These are phyloP conservation scores for Botrytis fragariae DNA, from an alignment of 2,329 filamentous ascomycete species.

Conservation along the genomic window DNA sequence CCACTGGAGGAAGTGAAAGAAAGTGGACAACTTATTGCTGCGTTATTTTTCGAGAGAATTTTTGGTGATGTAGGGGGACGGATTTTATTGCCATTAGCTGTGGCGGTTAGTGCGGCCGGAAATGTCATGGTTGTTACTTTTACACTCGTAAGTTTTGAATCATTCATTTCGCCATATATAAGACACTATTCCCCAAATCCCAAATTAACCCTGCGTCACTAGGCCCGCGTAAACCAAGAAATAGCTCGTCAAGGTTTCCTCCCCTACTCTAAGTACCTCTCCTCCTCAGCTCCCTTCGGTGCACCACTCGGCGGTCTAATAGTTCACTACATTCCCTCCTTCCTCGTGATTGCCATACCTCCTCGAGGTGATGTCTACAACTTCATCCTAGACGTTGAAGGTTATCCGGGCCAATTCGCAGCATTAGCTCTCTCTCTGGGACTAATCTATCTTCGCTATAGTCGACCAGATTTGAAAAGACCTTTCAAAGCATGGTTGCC, in stretches of 20 bases:
- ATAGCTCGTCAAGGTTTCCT: constrained; percentile 49
- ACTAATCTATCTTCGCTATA: constrained; percentile 51
- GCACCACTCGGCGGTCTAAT: constrained; percentile 43
- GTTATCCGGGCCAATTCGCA: constrained; percentile 46
- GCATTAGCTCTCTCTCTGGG: constrained; percentile 37
- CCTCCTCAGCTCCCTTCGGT: constrained; percentile 31
- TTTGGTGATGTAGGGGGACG: constrained; percentile 46
- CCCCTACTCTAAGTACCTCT: constrained; percentile 42
- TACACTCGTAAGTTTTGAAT: constrained; percentile 50
- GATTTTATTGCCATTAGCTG: constrained; percentile 45
- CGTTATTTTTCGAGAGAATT: constrained; percentile 55
- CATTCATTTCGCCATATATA: background rate
- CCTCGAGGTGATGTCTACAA: constrained; percentile 43
- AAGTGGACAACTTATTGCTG: constrained; percentile 55
- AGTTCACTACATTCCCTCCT: constrained; percentile 61
- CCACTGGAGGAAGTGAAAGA: constrained; percentile 54
- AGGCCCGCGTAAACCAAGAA: constrained; percentile 48
- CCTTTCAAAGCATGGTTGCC: constrained; percentile 35
- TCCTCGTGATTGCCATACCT: constrained; percentile 52
- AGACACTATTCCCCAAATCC: too few relatives aligned
- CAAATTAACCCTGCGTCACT: constrained; percentile 31
- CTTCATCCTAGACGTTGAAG: constrained; percentile 43
- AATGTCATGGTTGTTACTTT: constrained; percentile 51
- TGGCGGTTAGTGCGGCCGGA: constrained; percentile 48
- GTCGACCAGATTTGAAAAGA: constrained; percentile 44